Evolutionary conservation across 1,139 yeast species (phyloP), one percentile per base, ranked within the genome.

Genomic region (Suhomyces coccinellae): DNA sequence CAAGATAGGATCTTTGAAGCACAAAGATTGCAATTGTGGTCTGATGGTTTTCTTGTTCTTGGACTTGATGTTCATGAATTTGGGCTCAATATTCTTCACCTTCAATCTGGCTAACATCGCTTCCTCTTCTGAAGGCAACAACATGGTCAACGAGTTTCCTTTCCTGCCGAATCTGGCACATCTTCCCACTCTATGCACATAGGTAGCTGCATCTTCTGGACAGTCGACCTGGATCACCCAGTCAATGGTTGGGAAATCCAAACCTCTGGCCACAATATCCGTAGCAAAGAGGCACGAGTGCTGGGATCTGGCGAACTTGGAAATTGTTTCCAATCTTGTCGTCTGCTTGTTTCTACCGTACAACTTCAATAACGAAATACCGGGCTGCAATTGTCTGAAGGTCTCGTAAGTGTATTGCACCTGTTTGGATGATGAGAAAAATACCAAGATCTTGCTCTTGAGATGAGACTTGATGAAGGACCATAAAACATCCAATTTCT

Each of bases 191-290:
- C 99, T 77, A 59, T 93, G 99, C 42, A 93, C 88, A 64, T 95
- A 93, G 0, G 99, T 95, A 27, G 95, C 95, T 1, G 85, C 82
- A 64, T 91, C 97, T 63, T 93, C 99, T 0, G 99, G 99, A 53
- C 96, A 88, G 65, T 93, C 99, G 0, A 90, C 80, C 65, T 93
- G 99, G 11, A 93, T 73, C 16, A 93, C 97, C 99, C 99, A 93
- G 59, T 93, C 97, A 45, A 93, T 89, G 1, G 96, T 86, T 0
- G 99, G 99, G 69, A 95, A 91, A 67, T 93, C 99, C 45, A 93
- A 79, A 12, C 99, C 99, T 63, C 99, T 77, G 1, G 99, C 98
- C 26, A 91, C 98, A 45, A 93, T 88, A 69, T 93, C 99, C 0
- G 99, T 93, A 3, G 98, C 96, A 63, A 93, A 86, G 39, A 93